Evolutionary conservation across 306 rosid species (phyloP).

Genomic region (Malus sieversii): DNA sequence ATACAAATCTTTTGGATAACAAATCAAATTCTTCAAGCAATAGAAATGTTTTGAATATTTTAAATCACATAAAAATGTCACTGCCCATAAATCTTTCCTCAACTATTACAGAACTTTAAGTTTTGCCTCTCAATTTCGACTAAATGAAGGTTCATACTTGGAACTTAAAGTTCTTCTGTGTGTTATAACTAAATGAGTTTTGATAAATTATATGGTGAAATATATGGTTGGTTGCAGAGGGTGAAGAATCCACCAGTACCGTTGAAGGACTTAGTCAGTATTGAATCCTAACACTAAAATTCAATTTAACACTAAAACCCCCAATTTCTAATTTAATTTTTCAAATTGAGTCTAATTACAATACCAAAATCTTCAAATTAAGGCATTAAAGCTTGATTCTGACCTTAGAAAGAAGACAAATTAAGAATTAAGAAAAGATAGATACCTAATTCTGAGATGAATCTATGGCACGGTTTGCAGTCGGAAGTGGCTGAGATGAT

Average conservation of each 20-base stretch:
- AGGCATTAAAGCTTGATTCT: no score
- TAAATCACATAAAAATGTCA: not conserved
- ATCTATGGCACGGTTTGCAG: no score
- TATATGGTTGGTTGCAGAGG: constrained; percentile 59
- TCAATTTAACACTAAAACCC: no score
- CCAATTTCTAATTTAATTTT: no score
- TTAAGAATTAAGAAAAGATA: no score
- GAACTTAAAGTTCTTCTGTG: constrained; percentile 7
- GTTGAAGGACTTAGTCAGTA: constrained; percentile 75
- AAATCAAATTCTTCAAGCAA: no score
- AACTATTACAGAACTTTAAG: not conserved
- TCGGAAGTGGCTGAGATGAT: no score
- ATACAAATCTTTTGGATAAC: not conserved
- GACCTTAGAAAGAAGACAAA: no score
- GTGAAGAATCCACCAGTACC: constrained; percentile 96
- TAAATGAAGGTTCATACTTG: constrained; percentile 65
- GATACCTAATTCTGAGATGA: no score
- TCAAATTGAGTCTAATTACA: no score
- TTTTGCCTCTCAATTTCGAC: constrained; percentile 35
- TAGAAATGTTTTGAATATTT: no score
- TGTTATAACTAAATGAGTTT: constrained; percentile 4
- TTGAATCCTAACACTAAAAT: constrained; percentile 35
- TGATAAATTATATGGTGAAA: constrained; percentile 20
- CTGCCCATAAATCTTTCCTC: not conserved
- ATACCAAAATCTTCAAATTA: no score